Percentiles rank a stretch among this genome's conserved stretches.
Evolutionary conservation across 2,329 filamentous ascomycete genomes (phyloP).

Genomic region (Cucurbitaria berberidis): DNA sequence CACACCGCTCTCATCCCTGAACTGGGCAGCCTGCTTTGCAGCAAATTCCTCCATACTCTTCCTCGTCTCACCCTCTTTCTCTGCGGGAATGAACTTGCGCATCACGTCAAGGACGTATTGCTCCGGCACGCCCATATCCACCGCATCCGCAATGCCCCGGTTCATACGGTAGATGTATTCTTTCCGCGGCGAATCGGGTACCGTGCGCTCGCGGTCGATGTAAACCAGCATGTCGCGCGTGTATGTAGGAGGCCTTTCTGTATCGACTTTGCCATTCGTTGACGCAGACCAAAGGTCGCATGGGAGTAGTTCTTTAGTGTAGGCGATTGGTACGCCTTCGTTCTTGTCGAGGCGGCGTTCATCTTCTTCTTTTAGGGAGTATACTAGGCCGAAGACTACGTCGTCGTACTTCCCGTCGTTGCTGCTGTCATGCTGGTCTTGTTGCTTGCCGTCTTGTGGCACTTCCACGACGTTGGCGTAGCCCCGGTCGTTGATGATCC

Average conservation of each 20-base stretch:
- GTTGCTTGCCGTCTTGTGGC: not conserved
- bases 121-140: conserved; percentile 59
- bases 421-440: not conserved
- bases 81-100: conserved; percentile 57
- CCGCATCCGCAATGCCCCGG: conserved; percentile 65
- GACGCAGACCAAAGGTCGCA: conserved; percentile 53
- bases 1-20: conserved; percentile 43
- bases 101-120: conserved; percentile 63
- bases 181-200: conserved; percentile 52
- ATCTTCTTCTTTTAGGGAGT: conserved; percentile 31
- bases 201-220: conserved; percentile 57
- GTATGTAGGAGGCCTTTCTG: conserved; percentile 20
- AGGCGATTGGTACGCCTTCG: conserved; percentile 68
- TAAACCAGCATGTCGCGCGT: conserved; percentile 62
- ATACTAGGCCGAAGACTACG: conserved; percentile 47
- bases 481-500: conserved; percentile 71
- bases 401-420: conserved; percentile 39
- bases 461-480: conserved; percentile 69
- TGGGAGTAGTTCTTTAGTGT: conserved; percentile 59
- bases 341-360: conserved; percentile 48
- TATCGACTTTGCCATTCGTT: conserved; percentile 21
- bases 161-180: conserved; percentile 72
- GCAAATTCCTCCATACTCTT: conserved; percentile 37
- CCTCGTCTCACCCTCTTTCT: conserved; percentile 19
- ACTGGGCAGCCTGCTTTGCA: conserved; percentile 45